Evolutionary conservation across 495 filamentous ascomycete genomes (phyloP).

Genomic region (Trichoderma erinaceum): DNA sequence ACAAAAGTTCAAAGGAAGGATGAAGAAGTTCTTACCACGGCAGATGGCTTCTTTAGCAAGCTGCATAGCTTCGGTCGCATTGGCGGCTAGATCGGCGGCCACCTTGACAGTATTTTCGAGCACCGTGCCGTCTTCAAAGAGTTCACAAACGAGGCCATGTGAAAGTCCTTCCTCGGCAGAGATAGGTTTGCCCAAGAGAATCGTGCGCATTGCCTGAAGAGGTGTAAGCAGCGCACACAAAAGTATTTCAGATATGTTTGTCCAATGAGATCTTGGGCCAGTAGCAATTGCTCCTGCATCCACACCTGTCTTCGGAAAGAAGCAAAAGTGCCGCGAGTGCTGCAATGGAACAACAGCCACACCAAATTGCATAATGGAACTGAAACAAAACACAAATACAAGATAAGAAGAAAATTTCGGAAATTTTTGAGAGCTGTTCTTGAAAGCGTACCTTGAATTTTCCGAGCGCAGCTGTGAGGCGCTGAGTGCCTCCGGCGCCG

Average conservation of each 20-base stretch:
- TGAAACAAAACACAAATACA: not conserved
- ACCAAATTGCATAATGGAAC: not conserved
- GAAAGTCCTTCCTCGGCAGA: slow-evolving; percentile 15
- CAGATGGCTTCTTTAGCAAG: slow-evolving; percentile 19
- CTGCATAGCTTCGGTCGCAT: slow-evolving; percentile 14
- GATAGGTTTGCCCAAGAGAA: slow-evolving; percentile 16
- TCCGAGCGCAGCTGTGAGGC: slow-evolving; percentile 33
- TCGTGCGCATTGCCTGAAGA: slow-evolving; percentile 18
- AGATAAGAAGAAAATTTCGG: not conserved
- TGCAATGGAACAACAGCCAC: slow-evolving; percentile 10
- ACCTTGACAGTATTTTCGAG: slow-evolving; percentile 16
- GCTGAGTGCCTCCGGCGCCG: slow-evolving; percentile 39
- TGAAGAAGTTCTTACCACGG: not conserved
- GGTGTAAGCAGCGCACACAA: not conserved
- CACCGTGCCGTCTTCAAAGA: slow-evolving; percentile 18
- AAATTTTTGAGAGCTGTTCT: not conserved
- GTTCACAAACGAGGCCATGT: slow-evolving; percentile 15
- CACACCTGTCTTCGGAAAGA: not conserved
- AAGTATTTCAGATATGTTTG: not conserved
- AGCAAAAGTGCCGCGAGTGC: slow-evolving; percentile 2
- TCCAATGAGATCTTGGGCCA: not conserved
- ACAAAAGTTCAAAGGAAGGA: not conserved
- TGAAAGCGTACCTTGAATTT: slow-evolving; percentile 30
- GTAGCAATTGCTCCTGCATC: not conserved
- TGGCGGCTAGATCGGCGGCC: slow-evolving; percentile 11